Base-by-base conservation (phyloP, 257 asterid genomes). In the Catharanthus roseus region DNA sequence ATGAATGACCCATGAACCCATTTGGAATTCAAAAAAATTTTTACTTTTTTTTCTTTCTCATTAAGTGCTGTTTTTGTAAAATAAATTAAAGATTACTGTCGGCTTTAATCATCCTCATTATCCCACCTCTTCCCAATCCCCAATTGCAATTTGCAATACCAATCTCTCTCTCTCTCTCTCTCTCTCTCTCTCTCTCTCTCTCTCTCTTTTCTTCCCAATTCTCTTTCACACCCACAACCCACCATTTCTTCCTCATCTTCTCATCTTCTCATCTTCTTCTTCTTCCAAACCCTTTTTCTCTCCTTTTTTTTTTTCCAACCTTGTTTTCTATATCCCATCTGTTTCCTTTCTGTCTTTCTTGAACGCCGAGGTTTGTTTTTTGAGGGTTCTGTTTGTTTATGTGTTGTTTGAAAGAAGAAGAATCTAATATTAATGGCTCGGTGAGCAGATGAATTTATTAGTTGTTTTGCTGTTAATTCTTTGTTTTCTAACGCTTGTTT, bases 341-440 rank as follows among this genome's bases (percentile, higher is more conserved):
- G 31, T 38, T 8, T 8, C 39, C 51, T 51, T 65, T 50, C 67
- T 65, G 23, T 42, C 64, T 72, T 50, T 44, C 71, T 67, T 75
- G 75, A 76, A 82, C 78, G 55, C 77, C 75, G 82, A 79, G 88
- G 80, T 84, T 62, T 78, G 79, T 69, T 16, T 34, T 36, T 42
- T 21, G 57, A 51, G 63, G 65, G 71, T 74, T 70, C 47, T 49
- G 16, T 15, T 21, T 47, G 11, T 74, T 9, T 24, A 18, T 67
- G 19, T 66, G 58, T n/a, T 44, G 41, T 24, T 41, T 31, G 21
- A 33, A 21, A 38, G 76, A 72, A 67, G 68, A 51, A 54, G 53
- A 74, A 64, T 72, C 71, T 77, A 56, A 23, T 56, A 34, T 5
- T 21, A 26, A 58, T 23, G 53, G 49, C 33, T 23, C 41, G 58